Base-by-base conservation (phyloP, 345 rosid genomes). In the Bruguiera sexangula region DNA sequence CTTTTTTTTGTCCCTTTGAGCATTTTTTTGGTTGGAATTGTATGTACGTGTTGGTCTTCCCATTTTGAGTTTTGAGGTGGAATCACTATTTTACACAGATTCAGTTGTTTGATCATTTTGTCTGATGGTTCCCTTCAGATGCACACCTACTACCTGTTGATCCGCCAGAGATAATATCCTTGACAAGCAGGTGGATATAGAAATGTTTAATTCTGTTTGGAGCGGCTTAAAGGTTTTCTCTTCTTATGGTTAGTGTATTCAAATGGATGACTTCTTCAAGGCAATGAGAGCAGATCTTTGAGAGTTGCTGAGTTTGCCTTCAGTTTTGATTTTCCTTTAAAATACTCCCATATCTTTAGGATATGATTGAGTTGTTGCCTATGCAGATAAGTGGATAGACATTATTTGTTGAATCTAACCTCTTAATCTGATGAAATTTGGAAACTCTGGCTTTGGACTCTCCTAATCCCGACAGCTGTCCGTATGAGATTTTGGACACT, bases 101-200 rank as follows among this genome's bases (percentile, higher is more conserved):
- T 30, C 46, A 37, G 24, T 67, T 11, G 31, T 57, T 0, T 62
- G 64, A 70, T 52, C 63, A 70, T 59, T 59, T 53, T 72, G 67
- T 73, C 75, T 77, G 64, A 50, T 72, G 48, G 67, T 65, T 69
- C 60, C 73, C 58, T 77, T 70, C 88, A 94, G 98, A 94, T 83
- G 95, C 97, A 15, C 97, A 89, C 74, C 84, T 94, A 21, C 78
- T 91, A 75, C 97, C 96, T 29, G 87, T 91, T 77, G 87, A 87
- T 69, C 84, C 91, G 78, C 97, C 92, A 46, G 97, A 94, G 75
- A 60, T 89, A 71, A 62, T 67, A 55, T 70, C 93, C 62, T 69
- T 85, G 79, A 79, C 85, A 31, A 86, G 92, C 83, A 81, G 98
- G 97, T 91, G 80, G 2, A 58, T 58, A 15, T 53, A 65, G 34